Base-by-base conservation (phyloP, 371 early-diverging fungal species). In the Dipsacomyces acuminosporus region DNA sequence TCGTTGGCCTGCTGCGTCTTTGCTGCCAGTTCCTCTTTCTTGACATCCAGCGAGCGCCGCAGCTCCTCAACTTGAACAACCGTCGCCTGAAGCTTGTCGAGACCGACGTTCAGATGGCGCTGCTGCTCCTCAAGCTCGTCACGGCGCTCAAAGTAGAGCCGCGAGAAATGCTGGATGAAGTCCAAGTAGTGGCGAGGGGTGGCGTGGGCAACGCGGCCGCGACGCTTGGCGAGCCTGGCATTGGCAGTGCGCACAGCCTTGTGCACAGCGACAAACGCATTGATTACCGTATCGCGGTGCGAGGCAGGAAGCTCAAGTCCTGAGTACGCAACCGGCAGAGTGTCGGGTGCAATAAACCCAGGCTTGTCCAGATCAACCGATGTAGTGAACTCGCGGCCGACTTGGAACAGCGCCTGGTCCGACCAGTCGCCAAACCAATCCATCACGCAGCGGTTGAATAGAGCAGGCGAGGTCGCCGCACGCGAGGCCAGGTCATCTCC, bases 381-480 rank as follows among this genome's bases (percentile, higher is more conserved):
- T 41, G 82, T 79, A 8, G 97, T 96, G 64, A 95, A 95, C 75
- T 96, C 96, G 55, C 85, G 85, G 47, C 93, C 97, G 15, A 99
- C 98, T 76, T 98, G 97, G 80, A 85, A 94, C 76, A 98, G 91
- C 8, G 96, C 96, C 71, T 94, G 93, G 62, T 93, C 91, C 8
- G 92, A 87, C 98, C 98, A 98, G 69, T 97, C 98, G 50, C 99
- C 99, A 56, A 95, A 94, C 98, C 97, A 99, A 75, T 99, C 95
- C 19, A 99, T 77, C 33, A 99, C 99, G 79, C 99, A 99, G 69
- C 99, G 91, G 75, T 99, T 99, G 86, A 99, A 99, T 74, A 99
- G 78, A 22, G 99, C 99, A 21, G 99, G 99, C 3, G 96, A 96
- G 0, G 97, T 96, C 21, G 98, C 94, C 0, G 96, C 94, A 44